A percentile compares a stretch with the other conserved stretches of the same genome.
Conservation (phyloP, 805 yeast species). For the Hanseniaspora jakobsenii region DNA sequence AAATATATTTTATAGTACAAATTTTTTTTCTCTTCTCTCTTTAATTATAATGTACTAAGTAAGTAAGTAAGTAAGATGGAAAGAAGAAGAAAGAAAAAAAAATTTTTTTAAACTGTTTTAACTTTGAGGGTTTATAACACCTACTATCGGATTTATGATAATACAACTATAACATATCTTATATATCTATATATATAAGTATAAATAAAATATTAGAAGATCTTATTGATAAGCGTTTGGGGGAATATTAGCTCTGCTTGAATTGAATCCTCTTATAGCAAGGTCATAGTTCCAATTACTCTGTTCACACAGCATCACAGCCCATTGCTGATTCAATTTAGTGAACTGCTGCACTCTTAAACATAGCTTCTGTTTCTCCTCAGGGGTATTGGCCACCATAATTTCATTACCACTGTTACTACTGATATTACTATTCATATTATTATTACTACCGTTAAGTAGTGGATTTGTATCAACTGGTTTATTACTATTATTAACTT, state of each 20-base stretch:
- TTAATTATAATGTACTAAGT: background rate
- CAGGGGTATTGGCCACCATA: conserved; percentile 36
- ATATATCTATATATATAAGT: background rate
- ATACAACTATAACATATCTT: background rate
- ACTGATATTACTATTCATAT: background rate
- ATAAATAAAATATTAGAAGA: too few species aligned
- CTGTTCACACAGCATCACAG: conserved; percentile 73
- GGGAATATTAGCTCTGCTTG: conserved; percentile 50
- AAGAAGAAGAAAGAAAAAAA: background rate
- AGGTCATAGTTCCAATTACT: conserved; percentile 69
- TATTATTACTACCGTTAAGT: too few species aligned
- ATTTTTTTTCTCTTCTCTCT: background rate
- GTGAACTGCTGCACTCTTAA: conserved; percentile 60
- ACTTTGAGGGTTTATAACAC: background rate
- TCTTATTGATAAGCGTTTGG: conserved; percentile 34
- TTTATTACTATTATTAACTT: too few species aligned
- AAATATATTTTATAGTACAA: too few species aligned
- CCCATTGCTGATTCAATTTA: conserved; percentile 63
- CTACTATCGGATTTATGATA: too few species aligned
- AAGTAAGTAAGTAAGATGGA: background rate
- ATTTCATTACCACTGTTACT: conserved; percentile 37
- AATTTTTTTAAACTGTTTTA: background rate
- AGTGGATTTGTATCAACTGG: too few species aligned
- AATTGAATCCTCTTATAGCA: conserved; percentile 60
- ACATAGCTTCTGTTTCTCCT: conserved; percentile 51